Base-by-base conservation (phyloP, 1,284 basidiomycete species). In the Cryptococcus amylolentus region DNA sequence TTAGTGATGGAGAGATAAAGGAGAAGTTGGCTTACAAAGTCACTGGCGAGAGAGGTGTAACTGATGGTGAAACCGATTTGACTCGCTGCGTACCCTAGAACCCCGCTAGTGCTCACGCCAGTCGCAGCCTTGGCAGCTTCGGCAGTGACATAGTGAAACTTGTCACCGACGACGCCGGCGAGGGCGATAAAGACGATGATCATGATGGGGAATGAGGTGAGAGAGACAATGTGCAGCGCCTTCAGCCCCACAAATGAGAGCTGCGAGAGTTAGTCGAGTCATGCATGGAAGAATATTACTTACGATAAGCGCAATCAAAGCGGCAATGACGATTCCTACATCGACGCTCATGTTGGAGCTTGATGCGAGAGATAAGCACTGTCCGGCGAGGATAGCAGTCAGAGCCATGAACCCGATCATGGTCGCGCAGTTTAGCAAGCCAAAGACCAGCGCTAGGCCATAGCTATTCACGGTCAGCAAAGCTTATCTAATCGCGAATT, bases 311-410 rank as follows among this genome's bases (percentile, higher is more conserved):
- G 89, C 87, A 46, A 95, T 81, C 31, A 88, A 64, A 0, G 84
- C 82, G 27, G 95, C 87, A 48, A 97, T 85, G 27, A 93, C 88
- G 56, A 97, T 97, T 1, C 93, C 93, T 14, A 95, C 88, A 50
- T 71, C 73, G 70, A 73, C 80, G 61, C 72, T 79, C 70, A 77
- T 78, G 61, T 52, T 64, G 9, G 83, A 83, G 56, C 82, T 81
- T 20, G 84, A 82, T 10, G 89, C 88, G 49, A 87, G 87, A 0
- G 86, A 80, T 2, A 91, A 80, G 1, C 88, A 84, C 75, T 91
- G 88, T 0, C 89, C 89, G 2, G 87, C 89, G 8, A 90, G 78
- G 60, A 91, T 89, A 57, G 81, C 84, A 63, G 88, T 88, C 59
- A 94, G 78, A 52, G 89, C 86, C 58, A 85, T 84, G 71, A 88